Percentiles rank a stretch among this genome's conserved stretches.
Evolutionary conservation across 1,284 basidiomycete species (phyloP).

Genomic region (Hypsizygus ulmarius): DNA sequence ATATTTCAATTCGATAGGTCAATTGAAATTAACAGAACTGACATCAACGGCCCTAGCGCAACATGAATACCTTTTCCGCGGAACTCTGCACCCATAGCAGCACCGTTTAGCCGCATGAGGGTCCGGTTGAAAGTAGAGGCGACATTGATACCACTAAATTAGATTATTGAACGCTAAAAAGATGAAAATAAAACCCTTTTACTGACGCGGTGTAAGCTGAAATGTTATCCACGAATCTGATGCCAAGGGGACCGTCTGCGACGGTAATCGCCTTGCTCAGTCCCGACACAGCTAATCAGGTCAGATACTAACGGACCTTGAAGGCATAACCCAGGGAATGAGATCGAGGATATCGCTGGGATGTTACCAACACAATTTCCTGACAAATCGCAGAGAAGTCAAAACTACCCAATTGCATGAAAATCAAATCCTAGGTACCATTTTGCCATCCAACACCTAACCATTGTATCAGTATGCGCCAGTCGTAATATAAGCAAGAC

Average conservation of each 20-base stretch:
- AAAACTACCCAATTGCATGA: background rate
- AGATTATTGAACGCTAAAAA: constrained; percentile 1
- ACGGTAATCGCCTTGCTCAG: background rate
- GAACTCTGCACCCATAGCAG: constrained; percentile 68
- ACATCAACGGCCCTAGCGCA: constrained; percentile 57
- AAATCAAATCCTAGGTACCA: constrained; percentile 17
- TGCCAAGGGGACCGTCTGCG: constrained; percentile 56
- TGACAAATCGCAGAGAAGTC: constrained; percentile 14
- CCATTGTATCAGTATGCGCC: constrained; percentile 1
- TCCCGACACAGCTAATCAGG: background rate
- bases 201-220: constrained; percentile 69
- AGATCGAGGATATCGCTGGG: constrained; percentile 54
- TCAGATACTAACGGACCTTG: constrained; percentile 40
- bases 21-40: constrained; percentile 6
- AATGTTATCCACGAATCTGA: constrained; percentile 59
- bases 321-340: constrained; percentile 70
- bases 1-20: background rate
- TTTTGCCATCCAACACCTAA: constrained; percentile 40
- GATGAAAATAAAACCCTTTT: background rate
- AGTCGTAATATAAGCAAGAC: background rate
- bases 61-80: constrained; percentile 61
- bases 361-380: constrained; percentile 71
- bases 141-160: constrained; percentile 60
- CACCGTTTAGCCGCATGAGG: constrained; percentile 60
- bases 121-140: constrained; percentile 74